A percentile compares a stretch with the other conserved stretches of the same genome.
phyloP scores from a whole-genome alignment of 768 basidiomycete species.

The Filobasidium wieringae region DNA sequence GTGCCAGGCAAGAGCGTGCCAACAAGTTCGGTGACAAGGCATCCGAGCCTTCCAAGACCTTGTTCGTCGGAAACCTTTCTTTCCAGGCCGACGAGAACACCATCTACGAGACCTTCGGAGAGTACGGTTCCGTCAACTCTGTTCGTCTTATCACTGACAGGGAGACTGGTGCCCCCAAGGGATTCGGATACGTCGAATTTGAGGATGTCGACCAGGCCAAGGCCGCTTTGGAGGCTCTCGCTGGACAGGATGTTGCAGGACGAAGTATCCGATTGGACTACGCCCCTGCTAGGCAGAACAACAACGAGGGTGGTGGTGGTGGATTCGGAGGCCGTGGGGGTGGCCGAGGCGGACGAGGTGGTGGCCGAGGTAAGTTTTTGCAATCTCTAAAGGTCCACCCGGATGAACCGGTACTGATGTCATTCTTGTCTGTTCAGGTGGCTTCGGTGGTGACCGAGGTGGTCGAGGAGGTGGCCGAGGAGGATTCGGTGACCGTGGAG shows the following conservation, averaged over 20 bases:
- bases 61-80: constrained; percentile 86
- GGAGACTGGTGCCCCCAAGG: constrained; percentile 80
- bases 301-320: constrained; percentile 44
- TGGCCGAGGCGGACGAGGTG: constrained; percentile 44
- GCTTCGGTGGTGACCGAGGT: constrained; percentile 38
- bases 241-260: constrained; percentile 68
- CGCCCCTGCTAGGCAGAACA: constrained; percentile 49
- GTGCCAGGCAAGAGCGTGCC: constrained; percentile 47
- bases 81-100: constrained; percentile 67
- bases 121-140: constrained; percentile 69
- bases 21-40: constrained; percentile 61
- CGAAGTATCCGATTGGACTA: constrained; percentile 65
- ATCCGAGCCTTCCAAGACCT: constrained; percentile 55
- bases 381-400: constrained; percentile 3
- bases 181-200: constrained; percentile 95
- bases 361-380: constrained; percentile 36
- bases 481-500: constrained; percentile 32
- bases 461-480: constrained; percentile 22
- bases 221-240: constrained; percentile 60
- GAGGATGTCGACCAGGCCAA: constrained; percentile 65
- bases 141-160: constrained; percentile 87
- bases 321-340: constrained; percentile 10
- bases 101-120: constrained; percentile 81
- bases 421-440: constrained; percentile 36
- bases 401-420: constrained; percentile 13